phyloP scores from a whole-genome alignment of 2,329 filamentous ascomycete genomes.

The Talaromyces sp. region DNA sequence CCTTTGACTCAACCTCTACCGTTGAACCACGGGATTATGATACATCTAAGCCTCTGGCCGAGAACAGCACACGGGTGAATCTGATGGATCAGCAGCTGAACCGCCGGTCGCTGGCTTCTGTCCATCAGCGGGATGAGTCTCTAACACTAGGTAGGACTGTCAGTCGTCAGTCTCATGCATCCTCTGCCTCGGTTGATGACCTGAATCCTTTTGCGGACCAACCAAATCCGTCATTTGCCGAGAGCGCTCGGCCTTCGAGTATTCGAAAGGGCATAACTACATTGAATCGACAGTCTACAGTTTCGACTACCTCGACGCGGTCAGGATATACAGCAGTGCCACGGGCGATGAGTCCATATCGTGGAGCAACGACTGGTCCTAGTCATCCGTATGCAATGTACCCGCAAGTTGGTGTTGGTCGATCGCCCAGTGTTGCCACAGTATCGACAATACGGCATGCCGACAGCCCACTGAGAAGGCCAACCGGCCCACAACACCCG shows the following conservation, averaged over 20 bases:
- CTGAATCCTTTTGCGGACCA: conserved; percentile 37
- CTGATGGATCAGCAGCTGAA: conserved; percentile 7
- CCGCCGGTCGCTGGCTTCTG: conserved; percentile 3
- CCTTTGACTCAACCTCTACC: conserved; percentile 33
- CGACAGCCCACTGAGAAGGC: conserved; percentile 58
- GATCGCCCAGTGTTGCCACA: conserved; percentile 66
- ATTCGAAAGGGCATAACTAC: conserved; percentile 34
- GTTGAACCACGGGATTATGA: conserved; percentile 22
- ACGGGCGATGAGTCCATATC: conserved; percentile 61
- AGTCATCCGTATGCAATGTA: conserved; percentile 86
- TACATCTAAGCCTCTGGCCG: conserved; percentile 15
- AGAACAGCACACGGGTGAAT: conserved; percentile 5
- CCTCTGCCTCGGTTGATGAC: conserved; percentile 24
- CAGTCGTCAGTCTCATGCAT: conserved; percentile 15
- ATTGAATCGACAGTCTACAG: conserved; percentile 31
- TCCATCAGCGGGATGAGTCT: conserved; percentile 6
- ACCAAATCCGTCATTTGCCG: conserved; percentile 18
- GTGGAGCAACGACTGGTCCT: conserved; percentile 62
- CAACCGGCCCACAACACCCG: conserved; percentile 71
- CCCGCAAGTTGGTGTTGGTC: conserved; percentile 60
- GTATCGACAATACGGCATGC: conserved; percentile 62
- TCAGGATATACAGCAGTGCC: conserved; percentile 45
- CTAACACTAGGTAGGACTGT: conserved; percentile 26
- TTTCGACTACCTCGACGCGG: conserved; percentile 27
- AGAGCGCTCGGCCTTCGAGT: conserved; percentile 30